Conservation (phyloP, 2,329 filamentous ascomycete species). For the Fusarium sp. region DNA sequence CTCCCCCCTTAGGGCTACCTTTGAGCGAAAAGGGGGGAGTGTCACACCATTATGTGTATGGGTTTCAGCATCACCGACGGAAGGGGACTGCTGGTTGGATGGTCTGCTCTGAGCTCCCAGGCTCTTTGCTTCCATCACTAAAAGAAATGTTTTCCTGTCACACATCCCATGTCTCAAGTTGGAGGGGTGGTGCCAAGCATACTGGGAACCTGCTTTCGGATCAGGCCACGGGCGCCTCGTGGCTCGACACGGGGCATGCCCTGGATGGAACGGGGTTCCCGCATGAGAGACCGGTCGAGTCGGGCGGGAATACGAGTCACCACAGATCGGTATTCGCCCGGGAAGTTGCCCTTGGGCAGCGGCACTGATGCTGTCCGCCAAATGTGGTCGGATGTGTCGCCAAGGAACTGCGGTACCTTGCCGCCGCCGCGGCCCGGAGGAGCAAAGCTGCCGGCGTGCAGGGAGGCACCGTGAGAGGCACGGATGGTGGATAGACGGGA, state of each 20-base stretch:
- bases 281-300: conserved; percentile 86
- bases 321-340: conserved; percentile 67
- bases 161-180: conserved; percentile 41
- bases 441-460: conserved; percentile 50
- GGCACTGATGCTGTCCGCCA: conserved; percentile 74
- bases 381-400: conserved; percentile 77
- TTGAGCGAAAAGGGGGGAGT: neutral
- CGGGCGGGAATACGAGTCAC: conserved; percentile 77
- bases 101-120: neutral
- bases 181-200: conserved; percentile 56
- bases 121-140: neutral
- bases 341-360: conserved; percentile 66
- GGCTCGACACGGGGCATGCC: conserved; percentile 74
- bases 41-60: neutral
- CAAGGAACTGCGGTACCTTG: conserved; percentile 67
- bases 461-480: conserved; percentile 61
- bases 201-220: conserved; percentile 64
- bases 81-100: conserved; percentile 8
- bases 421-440: conserved; percentile 49
- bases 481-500: conserved; percentile 67
- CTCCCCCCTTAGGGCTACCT: neutral
- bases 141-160: neutral
- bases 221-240: conserved; percentile 57
- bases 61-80: neutral
- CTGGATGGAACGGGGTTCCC: conserved; percentile 87